Percentiles rank a stretch among this genome's conserved stretches.
Conservation (phyloP, 169 alveolate species). For the Plasmodium billcollinsi region DNA sequence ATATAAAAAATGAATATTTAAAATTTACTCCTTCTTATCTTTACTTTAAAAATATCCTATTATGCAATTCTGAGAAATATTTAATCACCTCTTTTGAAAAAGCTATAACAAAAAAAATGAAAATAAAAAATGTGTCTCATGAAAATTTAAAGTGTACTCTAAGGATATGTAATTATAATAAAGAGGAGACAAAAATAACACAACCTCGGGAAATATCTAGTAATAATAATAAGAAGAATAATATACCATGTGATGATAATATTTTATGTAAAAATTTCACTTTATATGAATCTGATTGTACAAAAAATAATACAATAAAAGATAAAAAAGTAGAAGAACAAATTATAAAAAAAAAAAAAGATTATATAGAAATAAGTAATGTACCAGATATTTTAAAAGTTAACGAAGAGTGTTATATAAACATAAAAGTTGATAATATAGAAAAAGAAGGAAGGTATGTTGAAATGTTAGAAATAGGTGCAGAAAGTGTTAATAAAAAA, state of each 20-base stretch:
- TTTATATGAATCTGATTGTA: no score
- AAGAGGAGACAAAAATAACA: not conserved
- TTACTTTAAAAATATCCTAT: slow-evolving; percentile 14
- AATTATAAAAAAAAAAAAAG: not conserved
- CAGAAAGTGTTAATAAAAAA: not conserved
- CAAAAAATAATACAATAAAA: not conserved
- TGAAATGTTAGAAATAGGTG: slow-evolving; percentile 26
- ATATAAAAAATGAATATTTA: slow-evolving; percentile 23
- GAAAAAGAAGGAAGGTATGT: slow-evolving; percentile 28
- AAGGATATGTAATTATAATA: slow-evolving; percentile 13
- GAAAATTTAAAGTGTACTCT: slow-evolving; percentile 13
- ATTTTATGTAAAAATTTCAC: no score
- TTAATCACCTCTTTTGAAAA: slow-evolving; percentile 36
- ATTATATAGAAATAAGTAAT: slow-evolving; percentile 15
- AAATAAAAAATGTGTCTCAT: slow-evolving; percentile 26
- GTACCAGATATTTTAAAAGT: slow-evolving; percentile 16
- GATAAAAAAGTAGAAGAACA: not conserved
- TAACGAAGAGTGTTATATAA: slow-evolving; percentile 21
- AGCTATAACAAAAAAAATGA: slow-evolving; percentile 15
- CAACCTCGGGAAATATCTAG: not conserved
- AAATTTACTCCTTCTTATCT: slow-evolving; percentile 20
- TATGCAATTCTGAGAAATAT: slow-evolving; percentile 7
- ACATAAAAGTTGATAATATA: slow-evolving; percentile 23
- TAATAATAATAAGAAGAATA: not conserved
- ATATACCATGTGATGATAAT: not conserved